Evolutionary conservation across 352 stramenopile genomes (phyloP).

Genomic region (Globisporangium paddicum): DNA sequence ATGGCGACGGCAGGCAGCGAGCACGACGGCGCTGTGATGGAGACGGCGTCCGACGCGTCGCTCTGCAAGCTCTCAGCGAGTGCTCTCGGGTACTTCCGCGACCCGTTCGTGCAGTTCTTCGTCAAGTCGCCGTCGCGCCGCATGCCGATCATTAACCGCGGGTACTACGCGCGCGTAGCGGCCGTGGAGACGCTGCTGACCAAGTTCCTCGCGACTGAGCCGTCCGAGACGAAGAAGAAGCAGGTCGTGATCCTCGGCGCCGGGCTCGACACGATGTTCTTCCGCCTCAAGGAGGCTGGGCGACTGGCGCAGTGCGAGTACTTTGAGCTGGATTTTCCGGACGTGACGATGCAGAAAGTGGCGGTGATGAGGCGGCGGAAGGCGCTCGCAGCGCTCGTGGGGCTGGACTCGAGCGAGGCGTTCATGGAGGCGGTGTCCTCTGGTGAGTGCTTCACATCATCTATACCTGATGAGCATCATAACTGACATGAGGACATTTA

Average conservation of each 20-base stretch:
- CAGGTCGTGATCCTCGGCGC: slow-evolving; percentile 83
- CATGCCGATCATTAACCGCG: slow-evolving; percentile 88
- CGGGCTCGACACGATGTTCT: slow-evolving; percentile 84
- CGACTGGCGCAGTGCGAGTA: slow-evolving; percentile 54
- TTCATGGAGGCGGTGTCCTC: slow-evolving; percentile 53
- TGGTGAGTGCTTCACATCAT: slow-evolving; percentile 14
- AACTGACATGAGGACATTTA: not conserved
- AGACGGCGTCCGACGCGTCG: slow-evolving; percentile 76
- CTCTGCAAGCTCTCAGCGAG: slow-evolving; percentile 84
- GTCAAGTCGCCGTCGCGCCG: slow-evolving; percentile 76
- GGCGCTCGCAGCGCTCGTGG: slow-evolving; percentile 40
- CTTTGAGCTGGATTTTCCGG: slow-evolving; percentile 82
- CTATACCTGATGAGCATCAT: not conserved
- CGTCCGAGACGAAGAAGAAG: slow-evolving; percentile 19
- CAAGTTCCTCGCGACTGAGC: slow-evolving; percentile 41
- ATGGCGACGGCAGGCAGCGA: slow-evolving; percentile 1
- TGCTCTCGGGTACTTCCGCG: slow-evolving; percentile 66
- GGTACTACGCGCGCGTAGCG: slow-evolving; percentile 82
- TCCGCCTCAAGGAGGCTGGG: slow-evolving; percentile 46
- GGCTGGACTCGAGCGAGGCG: slow-evolving; percentile 26
- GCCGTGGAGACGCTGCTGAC: slow-evolving; percentile 67
- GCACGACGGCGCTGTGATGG: slow-evolving; percentile 75
- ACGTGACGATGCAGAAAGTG: slow-evolving; percentile 80
- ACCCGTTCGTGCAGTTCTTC: slow-evolving; percentile 80
- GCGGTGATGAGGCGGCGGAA: slow-evolving; percentile 70